phyloP scores from a whole-genome alignment of 1,139 yeast species.

The Hyphopichia wangnamkhiaoensis region DNA sequence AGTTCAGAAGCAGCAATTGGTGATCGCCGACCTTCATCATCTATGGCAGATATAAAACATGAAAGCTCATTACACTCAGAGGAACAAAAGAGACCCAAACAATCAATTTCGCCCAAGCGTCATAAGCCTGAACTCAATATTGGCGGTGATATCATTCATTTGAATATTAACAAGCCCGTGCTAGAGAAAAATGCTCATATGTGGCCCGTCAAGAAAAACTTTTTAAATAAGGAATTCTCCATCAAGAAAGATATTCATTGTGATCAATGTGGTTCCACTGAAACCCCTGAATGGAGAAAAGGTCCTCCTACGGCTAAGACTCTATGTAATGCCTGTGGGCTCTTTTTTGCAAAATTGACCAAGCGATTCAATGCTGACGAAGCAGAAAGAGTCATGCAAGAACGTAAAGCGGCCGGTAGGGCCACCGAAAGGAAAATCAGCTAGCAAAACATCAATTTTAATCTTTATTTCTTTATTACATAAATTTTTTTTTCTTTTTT shows the following conservation, averaged over 20 bases:
- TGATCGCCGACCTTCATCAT: not conserved
- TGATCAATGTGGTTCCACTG: conserved; percentile 29
- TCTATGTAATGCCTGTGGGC: conserved; percentile 49
- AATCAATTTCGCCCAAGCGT: not conserved
- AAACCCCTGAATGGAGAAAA: conserved; percentile 50
- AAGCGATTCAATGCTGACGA: conserved; percentile 26
- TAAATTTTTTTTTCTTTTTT: not conserved
- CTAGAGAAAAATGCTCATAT: conserved; percentile 4
- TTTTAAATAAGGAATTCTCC: conserved; percentile 20
- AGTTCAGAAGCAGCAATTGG: not conserved
- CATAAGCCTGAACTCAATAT: conserved; percentile 2
- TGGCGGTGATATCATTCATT: conserved; percentile 14
- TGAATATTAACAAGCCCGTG: conserved; percentile 11
- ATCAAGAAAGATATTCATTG: conserved; percentile 18
- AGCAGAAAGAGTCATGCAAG: conserved; percentile 26
- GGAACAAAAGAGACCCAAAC: not conserved
- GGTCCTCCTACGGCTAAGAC: conserved; percentile 48
- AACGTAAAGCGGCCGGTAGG: conserved; percentile 11
- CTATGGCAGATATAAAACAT: not conserved
- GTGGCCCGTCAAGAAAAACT: conserved; percentile 2
- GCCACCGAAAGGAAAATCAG: conserved; percentile 3
- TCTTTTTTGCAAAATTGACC: conserved; percentile 37
- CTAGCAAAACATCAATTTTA: not conserved
- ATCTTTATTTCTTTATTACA: not conserved
- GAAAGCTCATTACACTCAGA: not conserved